Evolutionary conservation across 768 basidiomycete genomes (phyloP).

Genomic region (Sistotremastrum niveocremeum): DNA sequence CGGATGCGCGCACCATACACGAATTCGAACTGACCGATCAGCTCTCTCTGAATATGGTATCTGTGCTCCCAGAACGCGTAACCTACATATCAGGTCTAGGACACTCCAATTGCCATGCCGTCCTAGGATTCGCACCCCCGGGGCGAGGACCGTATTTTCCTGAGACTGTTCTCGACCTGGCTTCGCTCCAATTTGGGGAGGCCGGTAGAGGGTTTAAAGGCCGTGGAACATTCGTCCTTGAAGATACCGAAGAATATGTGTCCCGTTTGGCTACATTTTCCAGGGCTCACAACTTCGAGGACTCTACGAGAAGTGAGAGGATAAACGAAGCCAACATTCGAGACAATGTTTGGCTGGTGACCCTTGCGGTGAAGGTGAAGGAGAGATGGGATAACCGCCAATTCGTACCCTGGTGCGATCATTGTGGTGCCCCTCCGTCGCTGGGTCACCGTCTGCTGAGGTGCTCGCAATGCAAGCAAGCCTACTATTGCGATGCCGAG

Average conservation of each 20-base stretch:
- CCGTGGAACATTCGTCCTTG: slow-evolving; percentile 7
- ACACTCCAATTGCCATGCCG: slow-evolving; percentile 7
- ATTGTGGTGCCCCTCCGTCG: slow-evolving; percentile 7
- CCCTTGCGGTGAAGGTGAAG: slow-evolving; percentile 8
- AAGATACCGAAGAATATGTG: slow-evolving; percentile 6
- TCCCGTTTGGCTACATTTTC: no score
- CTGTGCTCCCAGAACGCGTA: slow-evolving; percentile 1
- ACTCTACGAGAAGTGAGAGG: no score
- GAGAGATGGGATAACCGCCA: slow-evolving; percentile 5
- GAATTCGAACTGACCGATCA: slow-evolving; percentile 6
- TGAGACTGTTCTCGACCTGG: slow-evolving; percentile 6
- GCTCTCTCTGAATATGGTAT: slow-evolving; percentile 1
- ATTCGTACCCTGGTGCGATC: slow-evolving; percentile 8
- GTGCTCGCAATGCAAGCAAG: slow-evolving; percentile 7
- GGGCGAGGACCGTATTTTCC: not conserved
- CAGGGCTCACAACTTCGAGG: no score
- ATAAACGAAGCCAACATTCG: no score
- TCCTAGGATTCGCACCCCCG: slow-evolving; percentile 4
- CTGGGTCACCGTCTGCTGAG: slow-evolving; percentile 1
- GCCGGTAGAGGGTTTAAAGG: slow-evolving; percentile 9
- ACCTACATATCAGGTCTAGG: slow-evolving; percentile 6
- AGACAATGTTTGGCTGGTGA: slow-evolving; percentile 6
- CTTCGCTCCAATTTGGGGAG: slow-evolving; percentile 14
- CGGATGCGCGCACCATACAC: not conserved
- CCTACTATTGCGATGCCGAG: slow-evolving; percentile 8